Evolutionary conservation across 176 grass and related monocot species (phyloP).

Genomic region (Bolboschoenus planiculmis): DNA sequence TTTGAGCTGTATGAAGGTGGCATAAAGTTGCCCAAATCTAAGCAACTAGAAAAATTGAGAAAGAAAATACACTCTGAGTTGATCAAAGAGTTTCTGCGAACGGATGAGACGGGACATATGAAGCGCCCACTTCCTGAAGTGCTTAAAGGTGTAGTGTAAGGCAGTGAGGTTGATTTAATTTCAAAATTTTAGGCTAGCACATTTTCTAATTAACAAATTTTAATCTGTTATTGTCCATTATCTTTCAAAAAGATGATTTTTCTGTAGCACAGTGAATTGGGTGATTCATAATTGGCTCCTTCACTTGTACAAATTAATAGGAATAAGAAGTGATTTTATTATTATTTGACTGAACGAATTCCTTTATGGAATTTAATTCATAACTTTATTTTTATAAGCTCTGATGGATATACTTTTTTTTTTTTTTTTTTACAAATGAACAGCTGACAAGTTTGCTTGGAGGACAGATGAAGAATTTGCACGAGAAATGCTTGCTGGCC

Average conservation of each 20-base stretch:
- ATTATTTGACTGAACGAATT: background rate
- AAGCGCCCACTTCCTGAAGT: constrained; percentile 50
- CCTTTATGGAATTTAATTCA: background rate
- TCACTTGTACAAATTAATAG: background rate
- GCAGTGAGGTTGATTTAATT: background rate
- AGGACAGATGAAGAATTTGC: constrained; percentile 81
- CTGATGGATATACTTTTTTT: background rate
- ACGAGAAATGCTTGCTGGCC: constrained; percentile 80
- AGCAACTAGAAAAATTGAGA: constrained; percentile 36
- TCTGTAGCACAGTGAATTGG: background rate
- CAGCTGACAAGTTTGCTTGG: constrained; percentile 54
- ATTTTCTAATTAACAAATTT: background rate
- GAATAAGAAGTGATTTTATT: background rate
- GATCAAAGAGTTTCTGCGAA: constrained; percentile 48
- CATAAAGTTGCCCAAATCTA: constrained; percentile 36
- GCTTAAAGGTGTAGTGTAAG: constrained; percentile 33
- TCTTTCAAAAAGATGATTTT: background rate
- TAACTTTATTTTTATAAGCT: background rate
- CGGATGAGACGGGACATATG: constrained; percentile 35
- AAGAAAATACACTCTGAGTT: constrained; percentile 42
- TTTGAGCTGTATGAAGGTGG: constrained; percentile 46
- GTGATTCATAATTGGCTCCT: background rate
- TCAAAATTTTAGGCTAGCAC: background rate
- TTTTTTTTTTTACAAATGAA: background rate
- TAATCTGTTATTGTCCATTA: background rate